Conservation (phyloP, 805 yeast genomes). For the Dipodascopsis tothii region DNA sequence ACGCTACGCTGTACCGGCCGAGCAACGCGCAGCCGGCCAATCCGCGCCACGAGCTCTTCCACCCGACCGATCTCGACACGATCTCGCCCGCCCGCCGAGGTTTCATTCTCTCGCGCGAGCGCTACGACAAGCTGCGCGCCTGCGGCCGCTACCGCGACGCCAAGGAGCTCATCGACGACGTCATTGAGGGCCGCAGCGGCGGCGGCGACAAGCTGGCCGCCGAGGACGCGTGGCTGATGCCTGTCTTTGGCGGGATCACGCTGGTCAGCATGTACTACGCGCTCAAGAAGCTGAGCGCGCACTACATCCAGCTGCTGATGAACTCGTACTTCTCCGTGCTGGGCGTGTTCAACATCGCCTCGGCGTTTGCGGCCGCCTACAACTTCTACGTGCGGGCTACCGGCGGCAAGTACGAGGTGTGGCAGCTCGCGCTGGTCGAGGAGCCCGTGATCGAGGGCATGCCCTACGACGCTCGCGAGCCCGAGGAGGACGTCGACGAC, state of each 20-base stretch:
- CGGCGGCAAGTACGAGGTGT: conserved; percentile 9
- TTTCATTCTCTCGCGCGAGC: not conserved
- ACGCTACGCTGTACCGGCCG: conserved; percentile 25
- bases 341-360: conserved; percentile 33
- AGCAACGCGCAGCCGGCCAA: conserved; percentile 25
- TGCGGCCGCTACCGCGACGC: not conserved
- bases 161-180: not conserved
- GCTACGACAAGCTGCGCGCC: not conserved
- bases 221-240: conserved; percentile 37
- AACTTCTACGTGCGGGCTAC: conserved; percentile 4
- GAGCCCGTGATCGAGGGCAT: conserved; percentile 31
- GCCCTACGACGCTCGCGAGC: conserved; percentile 28
- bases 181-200: conserved; percentile 2
- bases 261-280: conserved; percentile 37
- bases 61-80: conserved; percentile 23
- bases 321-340: conserved; percentile 34
- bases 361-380: conserved; percentile 25
- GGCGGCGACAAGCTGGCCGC: conserved; percentile 20
- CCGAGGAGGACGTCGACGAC: conserved; percentile 37
- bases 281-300: conserved; percentile 32
- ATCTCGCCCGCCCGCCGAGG: not conserved
- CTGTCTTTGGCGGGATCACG: conserved; percentile 39
- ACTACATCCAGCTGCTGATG: conserved; percentile 31
- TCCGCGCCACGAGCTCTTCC: conserved; percentile 21
- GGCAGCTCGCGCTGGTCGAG: conserved; percentile 10